Evolutionary conservation across 345 rosid species (phyloP).

Genomic region (Melaleuca alternifolia): DNA sequence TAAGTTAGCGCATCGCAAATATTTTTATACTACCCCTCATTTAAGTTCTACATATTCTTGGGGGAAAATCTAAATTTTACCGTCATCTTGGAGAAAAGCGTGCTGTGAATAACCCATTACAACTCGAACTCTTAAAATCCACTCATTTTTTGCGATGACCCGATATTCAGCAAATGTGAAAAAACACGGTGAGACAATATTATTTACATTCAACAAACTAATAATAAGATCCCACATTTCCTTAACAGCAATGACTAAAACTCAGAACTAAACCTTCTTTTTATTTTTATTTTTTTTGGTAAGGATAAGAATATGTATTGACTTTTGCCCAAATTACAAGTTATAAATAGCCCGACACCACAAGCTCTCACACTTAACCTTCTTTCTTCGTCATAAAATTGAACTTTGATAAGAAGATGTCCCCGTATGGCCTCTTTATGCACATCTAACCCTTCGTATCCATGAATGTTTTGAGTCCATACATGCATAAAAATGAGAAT

Average conservation of each 20-base stretch:
- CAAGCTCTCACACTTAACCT: too few species aligned
- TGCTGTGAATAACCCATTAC: fast-evolving
- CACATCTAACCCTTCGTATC: neutral
- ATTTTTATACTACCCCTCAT: neutral
- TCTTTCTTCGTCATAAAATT: neutral
- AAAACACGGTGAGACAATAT: too few species aligned
- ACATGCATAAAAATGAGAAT: neutral
- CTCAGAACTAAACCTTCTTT: neutral
- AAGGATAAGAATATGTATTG: too few species aligned
- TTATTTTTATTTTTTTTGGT: too few species aligned
- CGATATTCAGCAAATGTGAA: neutral
- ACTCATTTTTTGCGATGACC: neutral
- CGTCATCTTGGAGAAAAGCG: neutral
- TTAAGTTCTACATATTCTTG: neutral
- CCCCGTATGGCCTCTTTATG: neutral
- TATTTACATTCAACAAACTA: too few species aligned
- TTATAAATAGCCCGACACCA: too few species aligned
- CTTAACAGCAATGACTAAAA: neutral
- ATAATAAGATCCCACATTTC: neutral
- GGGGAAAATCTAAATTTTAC: fast-evolving
- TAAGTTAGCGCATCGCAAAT: neutral
- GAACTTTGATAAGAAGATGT: neutral
- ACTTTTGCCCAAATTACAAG: too few species aligned
- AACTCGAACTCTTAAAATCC: neutral
- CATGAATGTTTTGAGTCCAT: neutral